Conservation (phyloP, 1,284 basidiomycete genomes). For the Neotropicomus parvogracilis region DNA sequence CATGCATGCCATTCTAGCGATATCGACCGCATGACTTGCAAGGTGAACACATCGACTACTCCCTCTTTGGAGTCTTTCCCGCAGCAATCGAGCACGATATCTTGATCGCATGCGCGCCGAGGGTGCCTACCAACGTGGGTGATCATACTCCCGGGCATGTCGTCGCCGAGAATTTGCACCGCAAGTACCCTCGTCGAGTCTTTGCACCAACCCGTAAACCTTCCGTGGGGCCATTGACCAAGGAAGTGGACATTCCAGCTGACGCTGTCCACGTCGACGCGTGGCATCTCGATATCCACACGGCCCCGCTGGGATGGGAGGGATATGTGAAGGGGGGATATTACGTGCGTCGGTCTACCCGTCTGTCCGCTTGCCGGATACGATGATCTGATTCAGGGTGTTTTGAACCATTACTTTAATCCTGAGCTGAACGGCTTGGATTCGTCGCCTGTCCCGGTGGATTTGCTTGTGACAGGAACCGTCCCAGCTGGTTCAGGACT, state of each 20-base stretch:
- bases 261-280: constrained; percentile 44
- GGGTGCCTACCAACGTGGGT: constrained; percentile 25
- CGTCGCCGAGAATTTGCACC: constrained; percentile 61
- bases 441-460: constrained; percentile 50
- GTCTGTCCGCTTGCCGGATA: not conserved
- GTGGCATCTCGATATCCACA: constrained; percentile 75
- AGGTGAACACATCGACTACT: constrained; percentile 90
- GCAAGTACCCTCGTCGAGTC: constrained; percentile 53
- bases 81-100: constrained; percentile 84
- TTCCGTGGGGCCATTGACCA: constrained; percentile 24
- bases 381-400: constrained; percentile 49
- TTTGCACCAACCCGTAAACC: constrained; percentile 49
- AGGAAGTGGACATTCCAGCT: constrained; percentile 28
- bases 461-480: constrained; percentile 72
- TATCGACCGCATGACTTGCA: constrained; percentile 13
- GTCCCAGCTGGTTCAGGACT: constrained; percentile 82
- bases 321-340: constrained; percentile 85
- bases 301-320: constrained; percentile 72
- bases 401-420: constrained; percentile 63
- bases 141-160: constrained; percentile 46
- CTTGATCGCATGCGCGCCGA: constrained; percentile 73
- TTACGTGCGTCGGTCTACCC: constrained; percentile 45
- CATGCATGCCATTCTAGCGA: not conserved
- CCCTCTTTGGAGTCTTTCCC: constrained; percentile 76
- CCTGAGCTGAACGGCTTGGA: constrained; percentile 19